Percentiles rank a stretch among this genome's conserved stretches.
These are phyloP conservation scores for Lodderomyces margitis DNA, from an alignment of 1,139 yeast species.

Conservation along the genomic window DNA sequence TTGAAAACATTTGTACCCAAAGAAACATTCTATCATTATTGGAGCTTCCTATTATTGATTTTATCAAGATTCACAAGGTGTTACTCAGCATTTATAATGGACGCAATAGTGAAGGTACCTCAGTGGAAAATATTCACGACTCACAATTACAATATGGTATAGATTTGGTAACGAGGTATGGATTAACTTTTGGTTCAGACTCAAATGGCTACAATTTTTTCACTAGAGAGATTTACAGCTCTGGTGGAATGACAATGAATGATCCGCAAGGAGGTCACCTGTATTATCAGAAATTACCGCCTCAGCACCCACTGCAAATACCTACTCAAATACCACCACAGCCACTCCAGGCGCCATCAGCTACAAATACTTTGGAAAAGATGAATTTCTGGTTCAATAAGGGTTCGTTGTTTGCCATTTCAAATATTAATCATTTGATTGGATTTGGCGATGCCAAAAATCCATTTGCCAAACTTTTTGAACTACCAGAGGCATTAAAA, in stretches of 20 bases:
- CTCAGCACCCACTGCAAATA: slow-evolving; percentile 4
- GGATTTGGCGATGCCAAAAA: slow-evolving; percentile 76
- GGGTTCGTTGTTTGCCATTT: slow-evolving; percentile 70
- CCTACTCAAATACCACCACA: slow-evolving; percentile 6
- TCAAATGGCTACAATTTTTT: slow-evolving; percentile 66
- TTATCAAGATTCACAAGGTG: slow-evolving; percentile 64
- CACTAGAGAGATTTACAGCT: slow-evolving; percentile 46
- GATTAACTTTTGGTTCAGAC: slow-evolving; percentile 69
- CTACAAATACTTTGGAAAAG: slow-evolving; percentile 48
- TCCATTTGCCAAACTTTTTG: slow-evolving; percentile 72
- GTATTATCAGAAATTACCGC: slow-evolving; percentile 18
- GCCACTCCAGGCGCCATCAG: slow-evolving; percentile 19
- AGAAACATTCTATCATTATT: slow-evolving; percentile 58
- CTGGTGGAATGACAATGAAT: slow-evolving; percentile 24
- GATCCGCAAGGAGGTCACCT: slow-evolving; percentile 21
- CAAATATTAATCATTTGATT: slow-evolving; percentile 68
- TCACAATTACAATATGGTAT: slow-evolving; percentile 52
- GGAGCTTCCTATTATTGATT: slow-evolving; percentile 63
- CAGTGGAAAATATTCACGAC: slow-evolving; percentile 34
- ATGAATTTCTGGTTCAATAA: slow-evolving; percentile 74
- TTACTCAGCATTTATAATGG: slow-evolving; percentile 49
- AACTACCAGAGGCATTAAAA: slow-evolving; percentile 65
- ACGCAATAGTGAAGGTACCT: slow-evolving; percentile 26
- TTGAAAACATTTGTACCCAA: slow-evolving; percentile 74
- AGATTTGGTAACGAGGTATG: slow-evolving; percentile 64